phyloP scores from a whole-genome alignment of 139 green algal genomes.

The Chlorella sorokiniana region DNA sequence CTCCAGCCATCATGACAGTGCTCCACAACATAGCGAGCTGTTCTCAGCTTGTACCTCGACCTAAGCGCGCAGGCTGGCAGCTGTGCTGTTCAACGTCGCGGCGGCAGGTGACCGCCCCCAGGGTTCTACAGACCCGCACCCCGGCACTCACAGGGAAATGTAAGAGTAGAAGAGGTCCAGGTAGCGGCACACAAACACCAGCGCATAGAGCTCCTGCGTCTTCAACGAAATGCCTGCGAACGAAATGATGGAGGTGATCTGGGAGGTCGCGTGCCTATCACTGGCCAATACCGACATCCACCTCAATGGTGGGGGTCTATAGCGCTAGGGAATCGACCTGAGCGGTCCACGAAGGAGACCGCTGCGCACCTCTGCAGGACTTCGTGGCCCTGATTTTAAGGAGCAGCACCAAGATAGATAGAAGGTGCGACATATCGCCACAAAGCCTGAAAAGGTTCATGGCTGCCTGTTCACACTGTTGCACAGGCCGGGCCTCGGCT shows the following conservation, averaged over 20 bases:
- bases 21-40: background rate
- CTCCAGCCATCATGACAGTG: too few relatives aligned
- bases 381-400: constrained; percentile 95
- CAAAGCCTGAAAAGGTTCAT: constrained; percentile 96
- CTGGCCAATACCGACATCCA: too few relatives aligned
- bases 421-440: constrained; percentile 93
- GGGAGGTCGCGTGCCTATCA: background rate
- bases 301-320: background rate
- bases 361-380: constrained; percentile 86
- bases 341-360: background rate
- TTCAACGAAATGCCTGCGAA: constrained; percentile 93
- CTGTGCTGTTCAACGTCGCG: background rate
- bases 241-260: background rate
- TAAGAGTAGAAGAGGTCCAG: constrained; percentile 95
- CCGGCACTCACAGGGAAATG: constrained; percentile 80
- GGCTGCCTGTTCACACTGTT: background rate
- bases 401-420: constrained; percentile 92
- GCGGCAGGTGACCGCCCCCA: background rate
- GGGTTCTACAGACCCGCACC: background rate
- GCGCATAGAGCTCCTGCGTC: constrained; percentile 96
- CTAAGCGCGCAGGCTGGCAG: too few relatives aligned
- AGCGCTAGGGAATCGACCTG: background rate
- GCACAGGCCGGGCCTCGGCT: constrained; percentile 6
- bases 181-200: constrained; percentile 97
- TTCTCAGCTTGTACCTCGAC: background rate